Evolutionary conservation across 75 land plant species (phyloP).

Genomic region (Picea sitchensis): DNA sequence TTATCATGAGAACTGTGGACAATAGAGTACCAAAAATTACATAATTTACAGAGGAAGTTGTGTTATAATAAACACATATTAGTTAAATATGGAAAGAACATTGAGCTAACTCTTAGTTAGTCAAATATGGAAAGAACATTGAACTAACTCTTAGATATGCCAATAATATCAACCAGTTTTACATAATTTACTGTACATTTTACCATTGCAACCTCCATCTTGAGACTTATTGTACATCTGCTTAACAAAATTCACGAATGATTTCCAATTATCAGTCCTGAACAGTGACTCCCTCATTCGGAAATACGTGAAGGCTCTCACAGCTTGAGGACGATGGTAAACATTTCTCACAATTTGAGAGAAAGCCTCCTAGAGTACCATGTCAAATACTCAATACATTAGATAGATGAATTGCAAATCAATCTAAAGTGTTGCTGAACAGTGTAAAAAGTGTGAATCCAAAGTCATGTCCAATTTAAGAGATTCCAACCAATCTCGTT

Average conservation of each 20-base stretch:
- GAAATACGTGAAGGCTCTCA: slow-evolving; percentile 38
- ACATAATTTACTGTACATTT: slow-evolving; percentile 14
- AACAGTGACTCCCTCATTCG: slow-evolving; percentile 31
- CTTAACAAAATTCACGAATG: slow-evolving; percentile 39
- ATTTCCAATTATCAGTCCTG: slow-evolving; percentile 30
- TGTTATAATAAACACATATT: slow-evolving; percentile 9
- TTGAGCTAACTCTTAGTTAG: background rate
- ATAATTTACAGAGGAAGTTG: background rate
- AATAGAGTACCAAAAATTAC: background rate
- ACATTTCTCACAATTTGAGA: slow-evolving; percentile 24
- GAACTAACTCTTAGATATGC: background rate
- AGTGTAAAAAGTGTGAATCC: background rate
- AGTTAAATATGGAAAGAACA: slow-evolving; percentile 2
- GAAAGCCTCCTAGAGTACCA: slow-evolving; percentile 20
- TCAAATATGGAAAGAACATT: background rate
- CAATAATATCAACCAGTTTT: slow-evolving; percentile 6
- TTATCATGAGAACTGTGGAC: background rate
- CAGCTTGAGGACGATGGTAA: slow-evolving; percentile 12
- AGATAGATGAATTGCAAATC: background rate
- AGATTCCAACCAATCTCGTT: background rate
- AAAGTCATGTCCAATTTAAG: background rate
- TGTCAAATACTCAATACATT: background rate
- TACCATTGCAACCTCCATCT: slow-evolving; percentile 15
- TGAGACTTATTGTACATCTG: slow-evolving; percentile 23
- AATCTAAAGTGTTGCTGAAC: background rate